Base-by-base conservation (phyloP, 208 protist genomes). In the Acanthamoeba royreba region DNA sequence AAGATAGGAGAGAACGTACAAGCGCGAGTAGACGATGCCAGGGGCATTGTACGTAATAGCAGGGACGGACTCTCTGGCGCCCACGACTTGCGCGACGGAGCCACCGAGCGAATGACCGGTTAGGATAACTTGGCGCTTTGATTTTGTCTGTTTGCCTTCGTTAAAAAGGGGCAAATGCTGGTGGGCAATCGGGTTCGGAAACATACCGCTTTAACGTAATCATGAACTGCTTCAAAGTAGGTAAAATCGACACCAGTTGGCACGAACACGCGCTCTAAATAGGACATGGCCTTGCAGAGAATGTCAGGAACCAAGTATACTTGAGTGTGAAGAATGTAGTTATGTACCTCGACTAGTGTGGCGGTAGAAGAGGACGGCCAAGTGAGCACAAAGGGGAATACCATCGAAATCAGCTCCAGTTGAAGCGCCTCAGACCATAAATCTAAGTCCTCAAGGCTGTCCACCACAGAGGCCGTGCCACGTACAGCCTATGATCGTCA, bases 11-110 rank as follows among this genome's bases (percentile, higher is more conserved):
- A n/a, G n/a, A n/a, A n/a, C n/a, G 4, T 55, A 87, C 79, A 38
- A 45, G 2, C 79, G 79, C 0, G 79, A 87, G 79, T 87, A 87
- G 79, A 87, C 79, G 43, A 87, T 92, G 35, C 85, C 85, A n/a
- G 85, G 85, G 15, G 85, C 85, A 42, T 92, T 92, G 85, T 92
- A 92, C 40, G 85, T 92, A 53, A 92, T 92, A 33, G 85, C 85
- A 35, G 85, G 85, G 28, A 61, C 52, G 2, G 22, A 33, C 55
- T 92, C 52, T 33, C 42, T 92, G 40, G 85, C 85, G 58, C 85
- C 85, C 46, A 92, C 85, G 22, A 92, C 85, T 40, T 92, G 46
- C 33, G 85, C 85, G 19, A 92, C 85, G 13, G 85, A 92, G 2
- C 85, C 85, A 53, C 85, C 85, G 49, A 92, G 85, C 52, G 52